Percentiles rank a stretch among this genome's conserved stretches.
Evolutionary conservation across 1,284 basidiomycete genomes (phyloP).

Genomic region (Volvariella volvacea): DNA sequence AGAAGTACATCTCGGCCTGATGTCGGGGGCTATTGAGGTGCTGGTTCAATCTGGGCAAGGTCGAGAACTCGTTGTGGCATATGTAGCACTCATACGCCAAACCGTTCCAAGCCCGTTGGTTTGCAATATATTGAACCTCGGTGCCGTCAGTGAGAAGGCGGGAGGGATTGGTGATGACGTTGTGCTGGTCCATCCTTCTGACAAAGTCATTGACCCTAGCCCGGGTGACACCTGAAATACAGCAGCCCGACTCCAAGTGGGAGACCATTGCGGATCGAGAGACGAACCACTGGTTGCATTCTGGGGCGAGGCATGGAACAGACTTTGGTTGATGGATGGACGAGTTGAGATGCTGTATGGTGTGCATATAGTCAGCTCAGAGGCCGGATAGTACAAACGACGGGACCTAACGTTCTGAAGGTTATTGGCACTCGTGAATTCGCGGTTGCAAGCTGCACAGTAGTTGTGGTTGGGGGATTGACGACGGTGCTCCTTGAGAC

Average conservation of each 20-base stretch:
- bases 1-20: constrained; percentile 37
- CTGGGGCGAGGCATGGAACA: constrained; percentile 30
- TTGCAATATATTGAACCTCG: neutral
- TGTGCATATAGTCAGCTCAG: neutral
- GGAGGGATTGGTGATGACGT: constrained; percentile 7
- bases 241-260: constrained; percentile 24
- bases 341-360: constrained; percentile 25
- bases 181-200: constrained; percentile 1
- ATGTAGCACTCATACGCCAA: constrained; percentile 3
- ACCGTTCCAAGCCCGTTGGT: constrained; percentile 5
- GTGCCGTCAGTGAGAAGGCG: constrained; percentile 4
- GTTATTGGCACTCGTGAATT: constrained; percentile 33
- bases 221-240: constrained; percentile 1
- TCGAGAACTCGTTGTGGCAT: constrained; percentile 22
- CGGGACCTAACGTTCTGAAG: constrained; percentile 21
- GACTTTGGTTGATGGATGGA: constrained; percentile 28
- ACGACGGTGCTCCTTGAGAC: constrained; percentile 39
- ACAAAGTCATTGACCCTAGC: constrained; percentile 1
- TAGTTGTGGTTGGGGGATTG: constrained; percentile 36
- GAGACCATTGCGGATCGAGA: constrained; percentile 36
- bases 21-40: constrained; percentile 47
- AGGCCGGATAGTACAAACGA: neutral
- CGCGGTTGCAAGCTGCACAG: constrained; percentile 35
- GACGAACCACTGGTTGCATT: constrained; percentile 33
- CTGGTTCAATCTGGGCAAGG: constrained; percentile 36